These are phyloP conservation scores for Diaporthe citri DNA, from an alignment of 2,329 filamentous ascomycete species.

Conservation along the genomic window DNA sequence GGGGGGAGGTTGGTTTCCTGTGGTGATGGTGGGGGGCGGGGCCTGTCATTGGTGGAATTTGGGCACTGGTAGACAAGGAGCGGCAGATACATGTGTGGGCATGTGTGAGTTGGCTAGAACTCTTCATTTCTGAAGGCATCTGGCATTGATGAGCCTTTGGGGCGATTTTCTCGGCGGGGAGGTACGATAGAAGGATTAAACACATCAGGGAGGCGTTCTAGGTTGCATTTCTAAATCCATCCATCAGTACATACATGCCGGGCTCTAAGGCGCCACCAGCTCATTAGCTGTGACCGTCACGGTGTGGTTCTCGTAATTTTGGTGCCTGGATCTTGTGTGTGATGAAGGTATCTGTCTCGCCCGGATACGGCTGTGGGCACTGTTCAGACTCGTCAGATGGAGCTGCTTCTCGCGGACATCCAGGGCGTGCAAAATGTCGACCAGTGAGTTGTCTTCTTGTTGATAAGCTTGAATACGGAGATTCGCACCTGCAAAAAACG, in stretches of 20 bases:
- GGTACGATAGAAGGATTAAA: constrained; percentile 25
- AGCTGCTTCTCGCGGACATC: neutral
- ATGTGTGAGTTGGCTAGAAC: neutral
- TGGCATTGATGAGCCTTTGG: neutral
- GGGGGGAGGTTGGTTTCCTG: neutral
- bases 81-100: neutral
- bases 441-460: too few relatives aligned
- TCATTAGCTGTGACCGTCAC: neutral
- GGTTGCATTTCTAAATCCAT: constrained; percentile 20
- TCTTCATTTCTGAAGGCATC: constrained; percentile 4
- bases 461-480: neutral
- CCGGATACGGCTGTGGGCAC: neutral
- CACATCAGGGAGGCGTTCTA: constrained; percentile 27
- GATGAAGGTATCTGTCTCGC: neutral
- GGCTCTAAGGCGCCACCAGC: neutral
- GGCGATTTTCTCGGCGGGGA: neutral
- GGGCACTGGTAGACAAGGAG: neutral
- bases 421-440: neutral
- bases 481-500: too few relatives aligned
- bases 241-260: constrained; percentile 40
- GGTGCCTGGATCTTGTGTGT: neutral
- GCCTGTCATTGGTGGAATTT: neutral
- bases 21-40: neutral
- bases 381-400: neutral
- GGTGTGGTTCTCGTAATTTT: neutral